phyloP scores from a whole-genome alignment of 2,329 filamentous ascomycete genomes.

The Ramichloridium luteum region DNA sequence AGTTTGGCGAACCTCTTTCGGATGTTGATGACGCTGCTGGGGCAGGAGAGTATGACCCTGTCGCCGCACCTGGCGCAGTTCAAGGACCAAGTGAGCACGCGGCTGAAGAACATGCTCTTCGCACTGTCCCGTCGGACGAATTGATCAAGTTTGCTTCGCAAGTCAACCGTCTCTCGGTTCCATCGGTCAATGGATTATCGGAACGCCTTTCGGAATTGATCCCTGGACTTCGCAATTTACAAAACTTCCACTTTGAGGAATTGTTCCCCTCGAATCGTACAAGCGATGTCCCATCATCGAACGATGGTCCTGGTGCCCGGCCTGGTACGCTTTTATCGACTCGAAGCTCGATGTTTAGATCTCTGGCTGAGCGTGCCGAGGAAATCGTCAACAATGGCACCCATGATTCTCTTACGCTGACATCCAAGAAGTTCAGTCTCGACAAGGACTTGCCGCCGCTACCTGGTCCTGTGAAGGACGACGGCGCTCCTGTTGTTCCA shows the following conservation, averaged over 20 bases:
- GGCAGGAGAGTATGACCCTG: conserved; percentile 9
- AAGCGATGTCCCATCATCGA: conserved; percentile 25
- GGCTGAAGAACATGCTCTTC: conserved; percentile 13
- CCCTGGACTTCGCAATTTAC: conserved; percentile 29
- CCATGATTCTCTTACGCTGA: conserved; percentile 22
- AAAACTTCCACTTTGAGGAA: conserved; percentile 26
- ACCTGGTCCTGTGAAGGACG: conserved; percentile 15
- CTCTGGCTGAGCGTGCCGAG: conserved; percentile 26
- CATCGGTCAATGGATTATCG: conserved; percentile 34
- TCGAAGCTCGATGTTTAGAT: conserved; percentile 27
- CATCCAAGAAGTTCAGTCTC: conserved; percentile 11
- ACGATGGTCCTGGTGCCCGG: conserved; percentile 23
- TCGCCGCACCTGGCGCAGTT: conserved; percentile 2
- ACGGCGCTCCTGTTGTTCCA: background rate
- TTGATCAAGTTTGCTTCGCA: conserved; percentile 31
- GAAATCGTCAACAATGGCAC: conserved; percentile 27
- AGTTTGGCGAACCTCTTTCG: conserved; percentile 12
- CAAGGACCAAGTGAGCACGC: conserved; percentile 13
- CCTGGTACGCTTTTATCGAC: conserved; percentile 24
- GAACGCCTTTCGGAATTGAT: conserved; percentile 35
- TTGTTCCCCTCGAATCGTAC: conserved; percentile 24
- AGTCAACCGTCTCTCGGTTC: conserved; percentile 34
- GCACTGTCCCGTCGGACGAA: conserved; percentile 15
- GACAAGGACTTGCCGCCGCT: conserved; percentile 28
- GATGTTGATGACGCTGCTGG: conserved; percentile 13